Evolutionary conservation across 345 rosid species (phyloP), one percentile per base, ranked within the genome.

Genomic region (Abelmoschus esculentus): DNA sequence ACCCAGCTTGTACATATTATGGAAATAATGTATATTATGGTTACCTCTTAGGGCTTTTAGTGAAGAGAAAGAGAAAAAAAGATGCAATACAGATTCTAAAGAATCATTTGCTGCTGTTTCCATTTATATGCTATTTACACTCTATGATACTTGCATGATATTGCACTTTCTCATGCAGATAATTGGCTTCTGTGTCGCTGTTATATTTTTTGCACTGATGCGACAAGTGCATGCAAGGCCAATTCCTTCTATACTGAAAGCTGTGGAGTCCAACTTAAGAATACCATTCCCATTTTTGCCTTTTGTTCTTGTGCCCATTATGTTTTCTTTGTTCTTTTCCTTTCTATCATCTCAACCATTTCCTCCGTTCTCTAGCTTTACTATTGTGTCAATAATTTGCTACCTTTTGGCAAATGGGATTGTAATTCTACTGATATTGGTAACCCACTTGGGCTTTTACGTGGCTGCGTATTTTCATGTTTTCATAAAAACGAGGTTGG

Each of bases 211-310:
- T 49, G 88, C 93, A 72, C 82, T 91, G 73, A 95, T 90, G 97
- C 84, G 81, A 52, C 99, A 95, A 86, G 88, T 87, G 65, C 79
- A 73, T 80, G 86, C 86, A 40, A 73, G 80, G 78, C 87, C 89
- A 15, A 78, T 89, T 74, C 96, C 99, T 71, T 82, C 93, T 65
- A 69, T 91, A 81, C 81, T 91, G 73, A 66, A 85, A 61, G 96
- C 92, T 65, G 82, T 95, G 70, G 96, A 89, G 55, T 83, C 78
- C 81, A 95, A 95, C 82, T 83, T 95, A 80, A 88, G 80, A 78
- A 77, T 90, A 79, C 96, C 97, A 58, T 78, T 83, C 28, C 96
- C 96, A n/a, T 87, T 89, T 80, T 78, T 87, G 73, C 76, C 76
- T 69, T 75, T 95, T 67, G 82, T 85, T 65, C 31, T 80, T 52